Evolutionary conservation across 2,329 filamentous ascomycete genomes (phyloP), one percentile per base, ranked within the genome.

Genomic region (Fusarium stilboides): DNA sequence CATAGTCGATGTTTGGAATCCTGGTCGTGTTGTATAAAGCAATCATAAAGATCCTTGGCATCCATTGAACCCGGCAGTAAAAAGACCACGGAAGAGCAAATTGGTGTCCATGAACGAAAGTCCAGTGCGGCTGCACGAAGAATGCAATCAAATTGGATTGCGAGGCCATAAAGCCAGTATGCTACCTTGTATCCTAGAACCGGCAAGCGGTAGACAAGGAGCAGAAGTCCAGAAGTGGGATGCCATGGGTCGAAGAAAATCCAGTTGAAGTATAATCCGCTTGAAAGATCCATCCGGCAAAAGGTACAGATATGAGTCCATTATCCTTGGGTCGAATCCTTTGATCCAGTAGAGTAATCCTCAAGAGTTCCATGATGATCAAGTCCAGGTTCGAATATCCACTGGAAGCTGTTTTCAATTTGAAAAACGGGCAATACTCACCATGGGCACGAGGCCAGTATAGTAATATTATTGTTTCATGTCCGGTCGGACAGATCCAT

Each of bases 341-440:
- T 47, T 43, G 40, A 68, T 63, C 55, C 61, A 20, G 65, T 10
- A 65, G 47, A 62, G 63, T 43, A 59, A 45, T 74, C 71, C 75
- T 55, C 28, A 19, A 47, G 36, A 44, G 50, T 46, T 62, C 62
- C 54, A 40, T 54, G 46, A 53, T 31, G 28, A 13, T 31, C 55
- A 42, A 73, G 63, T 73, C 63, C 74, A 71, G 63, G 61, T 36
- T 64, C 65, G 65, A 37, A 31, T 40, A 55, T 77, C 75, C 76
- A 61, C 57, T 34, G 36, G 39, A 28, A 67, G 55, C 54, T 51
- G 61, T 66, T 68, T 61, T 74, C 62, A 74, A 73, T 63, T 49
- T 75, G 61, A 50, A 66, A 59, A 65, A 51, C 71, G 79, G 80
- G 77, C 75, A 68, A 80, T 81, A 82, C 80, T 82, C 65, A 82